phyloP scores from a whole-genome alignment of 768 basidiomycete genomes.

The Leucosporidium yakuticum region DNA sequence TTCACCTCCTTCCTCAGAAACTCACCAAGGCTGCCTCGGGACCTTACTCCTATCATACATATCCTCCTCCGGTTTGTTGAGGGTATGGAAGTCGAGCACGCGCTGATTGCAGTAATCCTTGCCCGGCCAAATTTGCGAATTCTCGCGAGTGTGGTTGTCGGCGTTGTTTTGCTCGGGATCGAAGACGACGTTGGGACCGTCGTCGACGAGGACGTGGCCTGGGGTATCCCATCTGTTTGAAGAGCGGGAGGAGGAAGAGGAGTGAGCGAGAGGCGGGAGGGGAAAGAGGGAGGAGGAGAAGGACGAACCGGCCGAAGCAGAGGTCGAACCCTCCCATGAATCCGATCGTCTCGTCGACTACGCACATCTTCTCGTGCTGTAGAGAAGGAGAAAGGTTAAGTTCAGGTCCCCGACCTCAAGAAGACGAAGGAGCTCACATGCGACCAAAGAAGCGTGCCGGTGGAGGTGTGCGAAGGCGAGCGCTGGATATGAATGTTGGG shows the following conservation, averaged over 20 bases:
- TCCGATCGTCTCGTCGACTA: slow-evolving; percentile 92
- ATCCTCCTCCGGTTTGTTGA: slow-evolving; percentile 86
- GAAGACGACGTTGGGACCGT: slow-evolving; percentile 48
- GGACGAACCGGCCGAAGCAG: slow-evolving; percentile 68
- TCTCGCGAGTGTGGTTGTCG: slow-evolving; percentile 5
- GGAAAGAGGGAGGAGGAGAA: neutral
- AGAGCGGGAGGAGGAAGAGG: slow-evolving; percentile 21
- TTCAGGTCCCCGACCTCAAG: neutral
- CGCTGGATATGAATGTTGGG: slow-evolving; percentile 84
- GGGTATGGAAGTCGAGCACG: slow-evolving; percentile 71
- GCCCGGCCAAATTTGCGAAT: slow-evolving; percentile 72
- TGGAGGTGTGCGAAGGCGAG: slow-evolving; percentile 94
- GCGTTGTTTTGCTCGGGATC: slow-evolving; percentile 52
- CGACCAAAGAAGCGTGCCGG: slow-evolving; percentile 97
- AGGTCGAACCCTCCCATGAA: slow-evolving; percentile 98
- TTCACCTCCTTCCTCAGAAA: neutral
- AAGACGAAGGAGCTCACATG: slow-evolving; percentile 59
- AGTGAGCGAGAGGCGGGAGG: neutral
- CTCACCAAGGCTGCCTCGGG: slow-evolving; percentile 93
- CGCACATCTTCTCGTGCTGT: slow-evolving; percentile 95
- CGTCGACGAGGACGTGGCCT: slow-evolving; percentile 83
- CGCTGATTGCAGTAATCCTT: slow-evolving; percentile 91
- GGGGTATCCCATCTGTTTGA: slow-evolving; percentile 77
- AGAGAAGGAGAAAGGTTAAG: neutral
- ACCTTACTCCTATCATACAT: slow-evolving; percentile 87